phyloP scores from a whole-genome alignment of 345 rosid genomes.

The Litchi chinensis region DNA sequence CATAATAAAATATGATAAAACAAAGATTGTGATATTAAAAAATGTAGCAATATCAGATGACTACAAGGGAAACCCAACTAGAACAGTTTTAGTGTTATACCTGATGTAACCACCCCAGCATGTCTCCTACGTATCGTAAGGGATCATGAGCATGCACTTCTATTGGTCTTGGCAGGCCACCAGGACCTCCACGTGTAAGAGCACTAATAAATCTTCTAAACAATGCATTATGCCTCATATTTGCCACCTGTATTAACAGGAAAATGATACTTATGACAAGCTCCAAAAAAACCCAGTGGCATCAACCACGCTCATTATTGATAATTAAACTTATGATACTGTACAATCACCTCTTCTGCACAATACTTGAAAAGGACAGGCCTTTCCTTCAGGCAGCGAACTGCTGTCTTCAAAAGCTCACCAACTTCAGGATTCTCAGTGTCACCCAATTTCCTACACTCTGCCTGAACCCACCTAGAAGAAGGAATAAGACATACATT shows the following conservation, averaged over 20 bases:
- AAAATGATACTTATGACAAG: slow-evolving; percentile 10
- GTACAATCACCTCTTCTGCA: slow-evolving; percentile 89
- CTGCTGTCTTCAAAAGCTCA: slow-evolving; percentile 81
- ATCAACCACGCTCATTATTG: neutral
- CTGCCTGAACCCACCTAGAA: slow-evolving; percentile 97
- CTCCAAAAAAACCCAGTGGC: slow-evolving; percentile 15
- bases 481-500: slow-evolving; percentile 14
- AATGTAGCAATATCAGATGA: slow-evolving; percentile 9
- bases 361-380: slow-evolving; percentile 97
- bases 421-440: slow-evolving; percentile 90
- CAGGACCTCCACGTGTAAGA: slow-evolving; percentile 98
- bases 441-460: slow-evolving; percentile 96
- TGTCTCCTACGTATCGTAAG: slow-evolving; percentile 93
- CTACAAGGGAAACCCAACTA: slow-evolving; percentile 19
- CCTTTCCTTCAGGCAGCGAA: slow-evolving; percentile 88
- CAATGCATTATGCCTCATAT: slow-evolving; percentile 92
- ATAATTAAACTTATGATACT: slow-evolving; percentile 17
- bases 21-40: neutral
- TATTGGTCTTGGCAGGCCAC: slow-evolving; percentile 98
- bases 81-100: slow-evolving; percentile 38
- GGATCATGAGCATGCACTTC: slow-evolving; percentile 99
- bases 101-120: slow-evolving; percentile 99
- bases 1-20: slow-evolving; percentile 18
- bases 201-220: slow-evolving; percentile 99
- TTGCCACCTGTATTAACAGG: slow-evolving; percentile 69